phyloP scores from a whole-genome alignment of 345 rosid genomes.

The Excoecaria agallocha region DNA sequence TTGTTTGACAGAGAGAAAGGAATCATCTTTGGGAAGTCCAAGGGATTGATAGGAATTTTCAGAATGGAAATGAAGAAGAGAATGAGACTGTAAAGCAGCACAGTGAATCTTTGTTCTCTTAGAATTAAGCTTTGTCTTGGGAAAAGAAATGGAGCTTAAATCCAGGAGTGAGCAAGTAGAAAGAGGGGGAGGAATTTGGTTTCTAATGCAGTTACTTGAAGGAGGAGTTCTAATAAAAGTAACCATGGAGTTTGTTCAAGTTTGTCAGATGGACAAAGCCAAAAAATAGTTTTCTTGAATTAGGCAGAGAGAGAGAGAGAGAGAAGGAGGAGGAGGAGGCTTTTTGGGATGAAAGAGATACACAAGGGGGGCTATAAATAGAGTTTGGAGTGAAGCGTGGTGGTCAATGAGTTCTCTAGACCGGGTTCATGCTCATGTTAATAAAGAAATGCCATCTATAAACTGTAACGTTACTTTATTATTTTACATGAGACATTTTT shows the following conservation, averaged over 20 bases:
- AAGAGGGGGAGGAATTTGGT: slow-evolving; percentile 36
- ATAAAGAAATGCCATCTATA: too few relatives aligned
- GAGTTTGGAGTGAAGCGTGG: slow-evolving; percentile 1
- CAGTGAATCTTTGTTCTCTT: slow-evolving; percentile 23
- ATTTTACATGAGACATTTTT: too few relatives aligned
- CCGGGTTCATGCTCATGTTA: too few relatives aligned
- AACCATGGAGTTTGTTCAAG: slow-evolving; percentile 36
- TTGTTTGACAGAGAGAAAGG: slow-evolving; percentile 18
- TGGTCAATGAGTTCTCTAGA: too few relatives aligned
- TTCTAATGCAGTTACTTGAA: slow-evolving; percentile 27
- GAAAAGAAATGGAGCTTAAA: slow-evolving; percentile 24
- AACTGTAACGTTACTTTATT: too few relatives aligned
- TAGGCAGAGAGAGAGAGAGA: background rate
- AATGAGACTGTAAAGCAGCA: slow-evolving; percentile 46
- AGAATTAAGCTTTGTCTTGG: slow-evolving; percentile 19
- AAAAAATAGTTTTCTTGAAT: background rate
- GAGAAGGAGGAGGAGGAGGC: background rate
- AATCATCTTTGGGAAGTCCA: slow-evolving; percentile 27
- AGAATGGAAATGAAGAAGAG: slow-evolving; percentile 46
- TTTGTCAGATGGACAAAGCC: too few relatives aligned
- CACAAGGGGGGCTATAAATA: slow-evolving; percentile 29
- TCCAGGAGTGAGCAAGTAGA: slow-evolving; percentile 13
- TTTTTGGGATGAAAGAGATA: background rate
- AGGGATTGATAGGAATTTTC: slow-evolving; percentile 34
- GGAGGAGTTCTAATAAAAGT: slow-evolving; percentile 34